Evolutionary conservation across 805 yeast species (phyloP).

Genomic region (Metschnikowia sp.): DNA sequence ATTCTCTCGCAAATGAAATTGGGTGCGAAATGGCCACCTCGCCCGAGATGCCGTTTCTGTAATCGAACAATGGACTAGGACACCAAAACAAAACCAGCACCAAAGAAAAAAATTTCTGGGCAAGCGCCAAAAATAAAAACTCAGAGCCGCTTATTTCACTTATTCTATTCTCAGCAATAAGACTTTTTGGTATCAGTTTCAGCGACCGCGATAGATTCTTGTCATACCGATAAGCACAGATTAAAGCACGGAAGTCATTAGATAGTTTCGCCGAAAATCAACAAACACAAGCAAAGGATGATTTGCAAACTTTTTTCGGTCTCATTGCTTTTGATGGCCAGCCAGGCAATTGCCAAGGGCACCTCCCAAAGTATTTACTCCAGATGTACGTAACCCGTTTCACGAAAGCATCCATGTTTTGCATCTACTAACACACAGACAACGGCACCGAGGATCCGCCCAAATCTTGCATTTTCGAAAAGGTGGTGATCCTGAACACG

Average conservation of each 20-base stretch:
- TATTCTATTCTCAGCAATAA: neutral
- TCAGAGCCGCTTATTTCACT: neutral
- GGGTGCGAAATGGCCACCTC: conserved; percentile 3
- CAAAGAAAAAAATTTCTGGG: neutral
- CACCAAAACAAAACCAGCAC: neutral
- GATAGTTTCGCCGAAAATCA: neutral
- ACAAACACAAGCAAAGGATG: neutral
- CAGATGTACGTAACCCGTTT: conserved; percentile 5
- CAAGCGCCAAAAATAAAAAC: neutral
- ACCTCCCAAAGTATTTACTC: conserved; percentile 3
- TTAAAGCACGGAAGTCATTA: too few species aligned
- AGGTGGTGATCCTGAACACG: neutral
- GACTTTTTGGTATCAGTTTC: too few species aligned
- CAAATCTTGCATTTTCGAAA: conserved; percentile 4
- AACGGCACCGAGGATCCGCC: conserved; percentile 9
- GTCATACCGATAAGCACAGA: too few species aligned
- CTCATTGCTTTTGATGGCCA: conserved; percentile 1
- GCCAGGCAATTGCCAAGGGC: conserved; percentile 1
- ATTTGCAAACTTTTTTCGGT: neutral
- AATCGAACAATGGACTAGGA: neutral
- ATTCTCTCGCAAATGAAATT: neutral
- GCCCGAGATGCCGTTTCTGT: neutral
- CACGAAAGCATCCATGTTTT: neutral
- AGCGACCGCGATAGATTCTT: too few species aligned
- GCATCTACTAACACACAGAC: conserved; percentile 5